phyloP scores from a whole-genome alignment of 2,329 filamentous ascomycete species.

The Colletotrichum phormii region DNA sequence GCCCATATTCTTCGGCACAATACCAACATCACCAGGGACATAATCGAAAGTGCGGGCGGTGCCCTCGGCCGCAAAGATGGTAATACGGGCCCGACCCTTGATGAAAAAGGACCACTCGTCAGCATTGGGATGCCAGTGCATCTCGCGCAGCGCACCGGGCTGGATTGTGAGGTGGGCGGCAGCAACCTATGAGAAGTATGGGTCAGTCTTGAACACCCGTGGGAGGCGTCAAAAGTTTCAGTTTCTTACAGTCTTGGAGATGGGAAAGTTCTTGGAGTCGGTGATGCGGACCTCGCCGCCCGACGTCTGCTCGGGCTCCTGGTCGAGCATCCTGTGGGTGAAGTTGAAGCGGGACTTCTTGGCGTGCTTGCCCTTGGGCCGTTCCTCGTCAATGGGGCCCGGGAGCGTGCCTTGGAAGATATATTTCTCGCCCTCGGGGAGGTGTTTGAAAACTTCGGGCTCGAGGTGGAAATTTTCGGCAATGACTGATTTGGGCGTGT shows the following conservation, averaged over 20 bases:
- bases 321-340: slow-evolving; percentile 77
- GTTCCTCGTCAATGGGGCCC: slow-evolving; percentile 73
- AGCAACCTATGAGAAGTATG: slow-evolving; percentile 58
- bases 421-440: slow-evolving; percentile 77
- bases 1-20: slow-evolving; percentile 81
- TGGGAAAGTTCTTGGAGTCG: slow-evolving; percentile 80
- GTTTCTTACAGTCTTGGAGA: slow-evolving; percentile 67
- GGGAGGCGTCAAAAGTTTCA: not conserved
- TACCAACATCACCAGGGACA: slow-evolving; percentile 78
- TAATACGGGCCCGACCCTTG: slow-evolving; percentile 76
- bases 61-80: slow-evolving; percentile 77
- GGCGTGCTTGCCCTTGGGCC: slow-evolving; percentile 69
- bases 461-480: slow-evolving; percentile 81
- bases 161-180: slow-evolving; percentile 78
- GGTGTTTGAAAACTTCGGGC: slow-evolving; percentile 75
- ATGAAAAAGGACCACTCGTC: slow-evolving; percentile 89
- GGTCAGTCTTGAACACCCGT: not conserved
- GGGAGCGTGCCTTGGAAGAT: slow-evolving; percentile 80
- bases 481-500: slow-evolving; percentile 78
- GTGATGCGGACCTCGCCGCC: slow-evolving; percentile 80
- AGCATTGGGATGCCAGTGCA: slow-evolving; percentile 85
- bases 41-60: slow-evolving; percentile 82
- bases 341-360: slow-evolving; percentile 77
- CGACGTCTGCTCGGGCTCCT: slow-evolving; percentile 72
- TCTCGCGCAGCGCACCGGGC: slow-evolving; percentile 79